Conservation (phyloP, 257 asterid species). For the Solanum chaucha region DNA sequence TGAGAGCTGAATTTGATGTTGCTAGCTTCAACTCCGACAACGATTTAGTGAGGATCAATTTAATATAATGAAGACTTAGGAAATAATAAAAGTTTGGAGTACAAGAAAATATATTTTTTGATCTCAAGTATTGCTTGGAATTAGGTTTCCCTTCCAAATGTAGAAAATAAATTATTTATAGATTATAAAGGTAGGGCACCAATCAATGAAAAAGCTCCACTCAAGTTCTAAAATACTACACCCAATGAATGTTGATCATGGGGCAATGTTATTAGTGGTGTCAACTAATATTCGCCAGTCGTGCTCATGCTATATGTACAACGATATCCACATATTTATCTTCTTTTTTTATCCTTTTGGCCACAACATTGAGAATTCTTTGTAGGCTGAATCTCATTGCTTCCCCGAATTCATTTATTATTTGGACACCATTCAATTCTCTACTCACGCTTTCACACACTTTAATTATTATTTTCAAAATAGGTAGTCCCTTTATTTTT, state of each 20-base stretch:
- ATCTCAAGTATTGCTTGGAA: background rate
- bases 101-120: background rate
- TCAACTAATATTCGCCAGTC: background rate
- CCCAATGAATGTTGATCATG: background rate
- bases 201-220: background rate
- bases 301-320: background rate
- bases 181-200: background rate
- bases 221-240: background rate
- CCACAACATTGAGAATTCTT: background rate
- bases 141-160: background rate
- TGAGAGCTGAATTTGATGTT: background rate
- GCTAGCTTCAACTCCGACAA: background rate
- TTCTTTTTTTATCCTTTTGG: background rate
- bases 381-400: background rate
- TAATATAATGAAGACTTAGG: background rate
- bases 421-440: background rate
- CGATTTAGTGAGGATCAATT: background rate
- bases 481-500: background rate
- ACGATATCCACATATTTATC: background rate
- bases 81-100: background rate
- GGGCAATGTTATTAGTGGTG: background rate
- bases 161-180: too few species aligned
- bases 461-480: background rate
- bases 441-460: background rate
- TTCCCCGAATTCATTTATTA: too few species aligned